phyloP scores from a whole-genome alignment of 1,284 basidiomycete species.

The Abortiporus biennis region DNA sequence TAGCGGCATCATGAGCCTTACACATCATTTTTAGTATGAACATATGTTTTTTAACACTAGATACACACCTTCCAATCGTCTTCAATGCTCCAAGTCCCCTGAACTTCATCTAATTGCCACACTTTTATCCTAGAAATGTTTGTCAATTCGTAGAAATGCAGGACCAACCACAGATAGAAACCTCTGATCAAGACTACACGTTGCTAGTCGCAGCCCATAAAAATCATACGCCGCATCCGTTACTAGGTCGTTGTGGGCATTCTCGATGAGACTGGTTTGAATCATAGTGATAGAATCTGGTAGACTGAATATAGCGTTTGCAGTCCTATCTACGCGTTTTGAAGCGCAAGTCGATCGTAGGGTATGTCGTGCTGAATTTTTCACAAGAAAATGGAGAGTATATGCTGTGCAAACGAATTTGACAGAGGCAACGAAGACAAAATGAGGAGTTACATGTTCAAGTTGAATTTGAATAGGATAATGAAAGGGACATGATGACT shows the following conservation, averaged over 20 bases:
- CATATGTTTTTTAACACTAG: background rate
- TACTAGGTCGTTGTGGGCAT: conserved; percentile 73
- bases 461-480: too few species aligned
- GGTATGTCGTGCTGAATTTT: too few species aligned
- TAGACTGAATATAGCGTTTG: too few species aligned
- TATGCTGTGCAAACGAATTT: too few species aligned
- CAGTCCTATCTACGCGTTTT: too few species aligned
- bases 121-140: conserved; percentile 65
- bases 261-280: conserved; percentile 67
- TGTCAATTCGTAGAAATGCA: conserved; percentile 2
- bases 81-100: conserved; percentile 68
- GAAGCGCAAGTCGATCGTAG: too few species aligned
- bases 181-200: conserved; percentile 77
- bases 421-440: too few species aligned
- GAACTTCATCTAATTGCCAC: conserved; percentile 67
- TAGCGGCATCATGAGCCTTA: conserved; percentile 85
- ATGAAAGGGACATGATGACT: too few species aligned
- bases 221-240: conserved; percentile 86
- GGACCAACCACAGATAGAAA: conserved; percentile 19
- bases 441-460: too few species aligned
- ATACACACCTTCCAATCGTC: conserved; percentile 82
- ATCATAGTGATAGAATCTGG: too few species aligned
- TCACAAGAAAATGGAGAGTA: too few species aligned
- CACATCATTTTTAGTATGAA: background rate
- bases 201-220: conserved; percentile 77